Base-by-base conservation (phyloP, 176 grass and related monocot genomes). In the Zoysia japonica region DNA sequence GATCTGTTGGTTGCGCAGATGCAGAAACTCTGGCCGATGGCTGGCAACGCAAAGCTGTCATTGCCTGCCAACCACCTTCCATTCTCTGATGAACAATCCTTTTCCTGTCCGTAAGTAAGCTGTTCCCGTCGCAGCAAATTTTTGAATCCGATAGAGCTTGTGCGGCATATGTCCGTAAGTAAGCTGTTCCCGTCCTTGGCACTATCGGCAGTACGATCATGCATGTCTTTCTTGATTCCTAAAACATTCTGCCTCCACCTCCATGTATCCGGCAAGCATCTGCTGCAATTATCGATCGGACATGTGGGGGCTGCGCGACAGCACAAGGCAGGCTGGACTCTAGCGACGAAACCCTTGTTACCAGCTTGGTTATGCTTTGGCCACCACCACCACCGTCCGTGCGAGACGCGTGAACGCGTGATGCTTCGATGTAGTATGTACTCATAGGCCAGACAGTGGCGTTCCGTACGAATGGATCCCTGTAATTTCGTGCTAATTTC, bases 61-160 rank as follows among this genome's bases (percentile, higher is more conserved):
- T 48, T 88, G 38, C 63, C 44, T 36, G 55, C 79, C 73, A 63
- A 60, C 75, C 16, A 83, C 80, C 69, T 15, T 46, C 61, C 62
- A 14, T 73, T 83, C 19, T 61, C 73, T 62, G 65, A 70, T 62
- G 44, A 50, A 69, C n/a, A 28, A 17, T 43, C 44, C 64, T 19
- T 51, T 28, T 15, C 38, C 5, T 81, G 72, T 63, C 28, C n/a
- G 20, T 57, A 46, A 63, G 20, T 57, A 46, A 63, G 65, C 46
- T 52, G 52, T 59, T 16, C 66, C 65, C 62, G 61, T 37, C 48
- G 19, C 19, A 11, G 9, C 70, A 36, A 44, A 46, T n/a, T 50
- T 59, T 60, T 60, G 37, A 59, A 55, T 68, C 51, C 81, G 39
- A 38, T 36, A 38, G 74, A 75, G 50, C 42, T 14, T 7, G 2